A percentile compares a stretch with the other conserved stretches of the same genome.
Evolutionary conservation across 805 yeast species (phyloP).

Genomic region (Lachancea quebecensis): DNA sequence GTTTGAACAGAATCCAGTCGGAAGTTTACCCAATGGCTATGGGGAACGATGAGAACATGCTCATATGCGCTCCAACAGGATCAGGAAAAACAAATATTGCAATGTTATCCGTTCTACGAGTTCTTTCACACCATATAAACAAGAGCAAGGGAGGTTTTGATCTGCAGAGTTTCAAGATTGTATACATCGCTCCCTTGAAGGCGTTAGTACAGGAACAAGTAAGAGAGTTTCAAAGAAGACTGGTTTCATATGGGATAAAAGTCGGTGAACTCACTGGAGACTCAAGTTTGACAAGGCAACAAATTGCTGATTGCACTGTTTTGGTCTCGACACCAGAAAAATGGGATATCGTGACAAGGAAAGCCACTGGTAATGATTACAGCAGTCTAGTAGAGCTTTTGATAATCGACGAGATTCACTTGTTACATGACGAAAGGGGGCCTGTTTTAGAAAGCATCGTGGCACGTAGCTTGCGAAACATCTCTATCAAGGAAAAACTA

Average conservation of each 20-base stretch:
- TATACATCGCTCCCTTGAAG: conserved; percentile 87
- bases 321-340: conserved; percentile 94
- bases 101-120: conserved; percentile 65
- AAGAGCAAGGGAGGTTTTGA: conserved; percentile 42
- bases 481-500: conserved; percentile 40
- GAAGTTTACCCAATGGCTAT: conserved; percentile 77
- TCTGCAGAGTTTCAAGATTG: conserved; percentile 59
- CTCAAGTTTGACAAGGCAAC: conserved; percentile 64
- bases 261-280: conserved; percentile 93
- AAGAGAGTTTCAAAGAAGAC: conserved; percentile 69
- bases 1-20: conserved; percentile 79
- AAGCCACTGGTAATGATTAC: conserved; percentile 59
- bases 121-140: conserved; percentile 48
- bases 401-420: conserved; percentile 87
- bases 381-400: conserved; percentile 59
- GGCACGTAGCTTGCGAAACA: conserved; percentile 52
- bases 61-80: conserved; percentile 97
- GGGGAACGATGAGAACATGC: conserved; percentile 56
- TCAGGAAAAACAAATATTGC: conserved; percentile 99
- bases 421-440: conserved; percentile 90
- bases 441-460: conserved; percentile 89
- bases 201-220: conserved; percentile 96
- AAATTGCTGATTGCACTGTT: conserved; percentile 71
- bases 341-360: conserved; percentile 94
- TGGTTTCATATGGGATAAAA: conserved; percentile 53